Conservation (phyloP, 1,284 basidiomycete genomes). For the Melampsora occidentalis region DNA sequence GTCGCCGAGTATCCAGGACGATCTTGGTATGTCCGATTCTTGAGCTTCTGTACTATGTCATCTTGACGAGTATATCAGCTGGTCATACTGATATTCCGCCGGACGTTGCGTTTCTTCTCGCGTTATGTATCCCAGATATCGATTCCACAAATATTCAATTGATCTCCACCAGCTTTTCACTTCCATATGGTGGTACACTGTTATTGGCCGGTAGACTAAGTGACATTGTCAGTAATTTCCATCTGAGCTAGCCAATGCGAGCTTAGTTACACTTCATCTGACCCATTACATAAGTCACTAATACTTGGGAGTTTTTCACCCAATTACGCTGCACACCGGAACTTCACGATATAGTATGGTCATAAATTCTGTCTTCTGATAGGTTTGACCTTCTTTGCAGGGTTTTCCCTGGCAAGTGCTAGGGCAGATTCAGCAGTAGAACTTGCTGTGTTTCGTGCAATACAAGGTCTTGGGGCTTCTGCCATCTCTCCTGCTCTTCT, state of each 20-base stretch:
- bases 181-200: conserved; percentile 29
- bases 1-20: conserved; percentile 27
- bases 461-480: conserved; percentile 38
- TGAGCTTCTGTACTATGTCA: too few species aligned
- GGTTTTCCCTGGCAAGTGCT: conserved; percentile 20
- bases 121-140: too few species aligned
- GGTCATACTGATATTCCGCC: not conserved
- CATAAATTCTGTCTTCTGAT: conserved; percentile 16
- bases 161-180: conserved; percentile 27
- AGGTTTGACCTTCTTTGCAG: conserved; percentile 12
- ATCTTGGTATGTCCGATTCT: conserved; percentile 16
- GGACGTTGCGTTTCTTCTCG: too few species aligned
- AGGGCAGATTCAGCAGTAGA: not conserved
- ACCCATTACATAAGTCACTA: too few species aligned
- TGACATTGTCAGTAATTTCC: conserved; percentile 21
- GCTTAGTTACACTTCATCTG: too few species aligned
- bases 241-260: too few species aligned
- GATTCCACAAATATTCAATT: conserved; percentile 23
- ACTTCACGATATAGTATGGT: conserved; percentile 19
- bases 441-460: conserved; percentile 7
- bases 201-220: conserved; percentile 33
- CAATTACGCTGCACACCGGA: too few species aligned
- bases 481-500: conserved; percentile 31
- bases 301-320: too few species aligned
- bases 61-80: not conserved